Conservation (phyloP, 2,329 filamentous ascomycete species). For the Cytospora paraplurivora region DNA sequence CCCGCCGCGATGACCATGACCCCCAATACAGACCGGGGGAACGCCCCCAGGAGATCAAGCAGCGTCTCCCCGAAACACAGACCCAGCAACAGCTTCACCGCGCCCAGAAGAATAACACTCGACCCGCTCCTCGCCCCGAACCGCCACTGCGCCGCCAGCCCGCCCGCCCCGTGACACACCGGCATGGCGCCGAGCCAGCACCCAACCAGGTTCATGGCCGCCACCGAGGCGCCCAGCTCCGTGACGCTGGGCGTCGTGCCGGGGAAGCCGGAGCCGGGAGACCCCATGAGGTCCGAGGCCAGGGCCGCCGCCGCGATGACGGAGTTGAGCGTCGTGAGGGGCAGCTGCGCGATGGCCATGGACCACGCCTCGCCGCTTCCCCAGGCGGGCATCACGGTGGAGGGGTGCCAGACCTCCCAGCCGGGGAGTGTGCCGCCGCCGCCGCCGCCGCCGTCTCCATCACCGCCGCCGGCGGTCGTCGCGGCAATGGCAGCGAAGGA, state of each 20-base stretch:
- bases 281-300: constrained; percentile 67
- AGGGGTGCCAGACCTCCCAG: constrained; percentile 63
- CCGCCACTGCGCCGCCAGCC: constrained; percentile 84
- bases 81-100: constrained; percentile 75
- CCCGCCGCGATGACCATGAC: constrained; percentile 91
- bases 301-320: constrained; percentile 85
- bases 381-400: constrained; percentile 46
- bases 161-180: constrained; percentile 89
- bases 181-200: constrained; percentile 97
- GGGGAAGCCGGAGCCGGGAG: constrained; percentile 55
- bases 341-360: constrained; percentile 82
- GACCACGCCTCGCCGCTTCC: constrained; percentile 44
- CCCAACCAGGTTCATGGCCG: constrained; percentile 78
- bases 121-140: constrained; percentile 90
- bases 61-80: constrained; percentile 74
- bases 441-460: constrained; percentile 29
- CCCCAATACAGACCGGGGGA: constrained; percentile 77
- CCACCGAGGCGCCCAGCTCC: constrained; percentile 78
- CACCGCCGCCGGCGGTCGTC: constrained; percentile 25
- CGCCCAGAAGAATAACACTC: constrained; percentile 77
- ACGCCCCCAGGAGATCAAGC: constrained; percentile 68
- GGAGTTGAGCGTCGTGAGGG: constrained; percentile 89
- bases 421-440: constrained; percentile 47
- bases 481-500: constrained; percentile 50
- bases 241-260: constrained; percentile 66